Base-by-base conservation (phyloP, 306 rosid genomes). In the Cercis canadensis region DNA sequence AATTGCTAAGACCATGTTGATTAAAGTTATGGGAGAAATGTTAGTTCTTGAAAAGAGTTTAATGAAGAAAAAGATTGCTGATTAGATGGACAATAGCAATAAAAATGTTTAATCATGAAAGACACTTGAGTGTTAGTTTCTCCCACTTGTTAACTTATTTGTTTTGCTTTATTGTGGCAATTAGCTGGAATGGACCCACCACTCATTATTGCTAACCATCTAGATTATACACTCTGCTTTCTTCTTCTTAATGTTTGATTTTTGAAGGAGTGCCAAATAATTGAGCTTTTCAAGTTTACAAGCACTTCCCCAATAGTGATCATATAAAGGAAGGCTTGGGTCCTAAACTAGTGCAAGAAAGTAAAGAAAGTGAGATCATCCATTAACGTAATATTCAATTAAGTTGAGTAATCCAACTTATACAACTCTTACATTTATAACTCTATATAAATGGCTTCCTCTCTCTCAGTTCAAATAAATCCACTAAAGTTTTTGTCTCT, bases 171-270 rank as follows among this genome's bases (percentile, higher is more conserved):
- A 56, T 63, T 45, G 57, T 37, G 61, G 40, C 70, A 7, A 65
- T 37, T 83, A 81, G 88, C 84, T 85, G 88, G 78, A 85, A 41
- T 33, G 74, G 70, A 46, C 90, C 87, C 72, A 84, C 81, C 56
- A 51, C 57, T 41, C 70, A 16, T 75, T 41, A 78, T 68, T 71
- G 78, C 79, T 61, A 62, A 70, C 73, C 67, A 69, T 43, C 15
- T 44, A 50, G 46, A 72, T 52, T 55, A 74, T 55, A 68, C 41
- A 64, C 54, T 40, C 40, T 43, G 21, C 11, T 59, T 24, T 70
- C 49, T 12, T 21, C 56, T 31, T 16, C 4, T 44, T 65, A 17
- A 60, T 67, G 37, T 32, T 72, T 54, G 69, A 39, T 32, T 70
- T 43, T 47, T 0, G 43, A 5, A 37, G 18, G 10, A 37, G 43